Evolutionary conservation across 129 eudicot species (phyloP).

Genomic region (Smallanthus sonchifolius): DNA sequence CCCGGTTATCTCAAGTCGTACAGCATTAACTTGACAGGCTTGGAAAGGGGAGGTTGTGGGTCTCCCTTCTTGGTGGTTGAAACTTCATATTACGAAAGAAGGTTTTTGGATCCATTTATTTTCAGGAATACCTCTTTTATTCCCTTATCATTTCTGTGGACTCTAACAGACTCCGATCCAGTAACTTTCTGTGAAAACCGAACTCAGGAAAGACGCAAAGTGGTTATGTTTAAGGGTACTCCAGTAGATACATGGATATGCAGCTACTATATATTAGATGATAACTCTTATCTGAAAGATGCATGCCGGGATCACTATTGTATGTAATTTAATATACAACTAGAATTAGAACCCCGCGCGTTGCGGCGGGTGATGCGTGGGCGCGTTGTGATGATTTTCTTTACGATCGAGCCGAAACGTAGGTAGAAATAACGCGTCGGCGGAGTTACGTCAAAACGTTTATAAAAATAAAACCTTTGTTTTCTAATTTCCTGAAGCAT

Average conservation of each 20-base stretch:
- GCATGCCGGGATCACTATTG: no score
- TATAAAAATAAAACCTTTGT: no score
- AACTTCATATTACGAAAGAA: background rate
- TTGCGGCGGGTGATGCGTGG: no score
- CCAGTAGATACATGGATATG: background rate
- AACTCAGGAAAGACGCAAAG: background rate
- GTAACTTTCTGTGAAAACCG: background rate
- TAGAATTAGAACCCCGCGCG: no score
- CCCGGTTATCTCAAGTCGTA: background rate
- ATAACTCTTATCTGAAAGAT: no score
- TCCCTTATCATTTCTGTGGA: slow-evolving; percentile 14
- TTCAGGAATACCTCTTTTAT: background rate
- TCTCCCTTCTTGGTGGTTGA: background rate
- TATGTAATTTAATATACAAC: background rate
- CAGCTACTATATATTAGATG: background rate
- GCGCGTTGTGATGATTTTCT: no score
- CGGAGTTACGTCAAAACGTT: no score
- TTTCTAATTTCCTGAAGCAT: no score
- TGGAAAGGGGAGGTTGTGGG: slow-evolving; percentile 5
- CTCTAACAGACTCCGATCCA: background rate
- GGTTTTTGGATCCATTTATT: no score
- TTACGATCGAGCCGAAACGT: no score
- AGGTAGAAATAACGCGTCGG: no score
- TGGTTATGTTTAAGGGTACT: no score
- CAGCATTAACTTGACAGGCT: background rate